Percentiles rank a stretch among this genome's conserved stretches.
These are phyloP conservation scores for Cardiospermum halicacabum DNA, from an alignment of 345 rosid species.

Conservation along the genomic window DNA sequence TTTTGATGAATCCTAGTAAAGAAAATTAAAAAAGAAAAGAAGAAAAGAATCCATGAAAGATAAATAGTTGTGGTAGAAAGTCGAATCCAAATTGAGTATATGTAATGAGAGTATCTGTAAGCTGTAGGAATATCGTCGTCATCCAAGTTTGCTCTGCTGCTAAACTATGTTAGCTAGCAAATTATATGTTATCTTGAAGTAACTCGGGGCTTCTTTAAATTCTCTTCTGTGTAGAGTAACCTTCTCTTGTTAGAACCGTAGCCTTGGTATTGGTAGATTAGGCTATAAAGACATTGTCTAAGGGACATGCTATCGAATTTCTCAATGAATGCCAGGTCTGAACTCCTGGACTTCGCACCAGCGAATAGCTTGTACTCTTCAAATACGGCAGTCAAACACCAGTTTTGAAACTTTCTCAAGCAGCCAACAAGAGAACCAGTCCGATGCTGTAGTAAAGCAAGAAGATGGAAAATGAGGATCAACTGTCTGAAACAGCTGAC, in stretches of 20 bases:
- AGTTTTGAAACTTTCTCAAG: slow-evolving; percentile 72
- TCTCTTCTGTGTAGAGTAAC: slow-evolving; percentile 58
- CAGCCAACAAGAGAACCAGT: slow-evolving; percentile 88
- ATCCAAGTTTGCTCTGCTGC: background rate
- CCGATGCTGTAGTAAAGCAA: slow-evolving; percentile 55
- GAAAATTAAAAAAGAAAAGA: background rate
- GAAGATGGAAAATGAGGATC: background rate
- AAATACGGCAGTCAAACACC: slow-evolving; percentile 67
- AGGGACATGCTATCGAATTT: slow-evolving; percentile 38
- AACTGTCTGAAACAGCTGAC: background rate
- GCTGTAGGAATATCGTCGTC: background rate
- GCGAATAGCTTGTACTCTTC: slow-evolving; percentile 75
- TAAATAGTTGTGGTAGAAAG: background rate
- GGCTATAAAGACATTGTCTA: slow-evolving; percentile 58
- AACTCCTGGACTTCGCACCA: slow-evolving; percentile 48
- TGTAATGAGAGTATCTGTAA: background rate
- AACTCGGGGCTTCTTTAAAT: slow-evolving; percentile 41
- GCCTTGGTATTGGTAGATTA: slow-evolving; percentile 74
- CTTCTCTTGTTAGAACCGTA: slow-evolving; percentile 63
- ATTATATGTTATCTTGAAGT: slow-evolving; percentile 27
- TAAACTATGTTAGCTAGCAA: background rate
- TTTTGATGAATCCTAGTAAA: background rate
- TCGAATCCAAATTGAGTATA: background rate
- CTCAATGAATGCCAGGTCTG: slow-evolving; percentile 62
- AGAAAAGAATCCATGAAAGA: background rate